phyloP scores from a whole-genome alignment of 768 basidiomycete species.

The Hortiboletus campestris region DNA sequence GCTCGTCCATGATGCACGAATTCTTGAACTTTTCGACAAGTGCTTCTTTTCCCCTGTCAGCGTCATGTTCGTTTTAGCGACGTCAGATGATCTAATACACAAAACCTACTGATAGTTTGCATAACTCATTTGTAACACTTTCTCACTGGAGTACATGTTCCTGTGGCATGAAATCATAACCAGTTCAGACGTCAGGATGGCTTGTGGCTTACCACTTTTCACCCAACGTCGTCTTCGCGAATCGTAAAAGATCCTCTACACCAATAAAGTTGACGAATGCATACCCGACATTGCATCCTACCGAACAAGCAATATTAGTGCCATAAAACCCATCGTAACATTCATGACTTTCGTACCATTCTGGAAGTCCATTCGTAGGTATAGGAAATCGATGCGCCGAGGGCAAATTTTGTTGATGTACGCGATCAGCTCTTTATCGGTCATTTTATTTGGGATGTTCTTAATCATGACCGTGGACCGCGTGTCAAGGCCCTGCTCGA shows the following conservation, averaged over 20 bases:
- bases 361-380: slow-evolving; percentile 82
- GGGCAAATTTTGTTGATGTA: slow-evolving; percentile 73
- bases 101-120: slow-evolving; percentile 85
- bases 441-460: slow-evolving; percentile 93
- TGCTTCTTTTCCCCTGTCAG: slow-evolving; percentile 77
- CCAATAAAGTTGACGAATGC: slow-evolving; percentile 90
- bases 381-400: slow-evolving; percentile 82
- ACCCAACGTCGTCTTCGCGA: slow-evolving; percentile 72
- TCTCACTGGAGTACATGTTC: slow-evolving; percentile 93
- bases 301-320: slow-evolving; percentile 1
- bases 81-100: background rate
- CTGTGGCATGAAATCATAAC: slow-evolving; percentile 36
- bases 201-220: slow-evolving; percentile 65
- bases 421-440: slow-evolving; percentile 62
- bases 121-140: slow-evolving; percentile 87
- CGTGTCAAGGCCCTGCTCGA: slow-evolving; percentile 76
- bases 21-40: slow-evolving; percentile 92
- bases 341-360: slow-evolving; percentile 50
- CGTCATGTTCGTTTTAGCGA: slow-evolving; percentile 2
- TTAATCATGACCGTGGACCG: slow-evolving; percentile 88
- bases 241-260: slow-evolving; percentile 71
- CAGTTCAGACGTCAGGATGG: background rate
- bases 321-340: background rate
- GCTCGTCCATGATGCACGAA: slow-evolving; percentile 86
- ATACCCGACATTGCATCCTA: slow-evolving; percentile 77